Evolutionary conservation across 257 asterid genomes (phyloP), one percentile per base, ranked within the genome.

Genomic region (Nicotiana otophora): DNA sequence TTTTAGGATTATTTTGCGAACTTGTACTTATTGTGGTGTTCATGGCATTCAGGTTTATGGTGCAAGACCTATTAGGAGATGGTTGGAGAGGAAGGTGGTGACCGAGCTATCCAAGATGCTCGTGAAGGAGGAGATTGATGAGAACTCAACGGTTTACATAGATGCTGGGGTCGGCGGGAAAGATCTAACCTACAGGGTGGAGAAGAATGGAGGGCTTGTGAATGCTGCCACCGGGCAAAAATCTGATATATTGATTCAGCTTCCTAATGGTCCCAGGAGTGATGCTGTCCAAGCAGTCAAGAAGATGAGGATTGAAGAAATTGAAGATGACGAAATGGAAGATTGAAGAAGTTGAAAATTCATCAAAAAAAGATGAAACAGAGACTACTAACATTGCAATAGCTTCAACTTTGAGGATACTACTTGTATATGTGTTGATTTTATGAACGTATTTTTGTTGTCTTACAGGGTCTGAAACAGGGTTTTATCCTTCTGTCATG

Each of bases 11-110:
- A 42, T 42, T 42, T 42, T 42, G 51, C 51, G 10, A 42, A 42
- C 51, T 42, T 42, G 51, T 42, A 42, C 51, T 42, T 42, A 42
- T 42, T 42, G 51, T 42, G 11, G 51, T 42, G 51, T 7, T 8
- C 51, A 8, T 10, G 8, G 16, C 17, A 16, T 23, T 17, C 80
- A 93, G 97, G 92, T 90, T 1, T 96, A 92, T 7, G 99, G 99
- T 31, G 99, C 98, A 2, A 89, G 98, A 1, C 98, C 98, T 0
- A 96, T 96, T 28, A 85, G 99, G 64, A 90, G 99, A 67, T 96
- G 99, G 99, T 83, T 96, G 85, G 98, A 96, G 93, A 96, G 89
- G 55, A 87, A 87, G 82, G 97, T 96, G 36, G 99, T 96, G 36
- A 96, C 97, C 0, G 96, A 94, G 89, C 36, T 94, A 12, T 94